These are phyloP conservation scores for Volvox carteri DNA, from an alignment of 163 green algal species.

Conservation along the genomic window DNA sequence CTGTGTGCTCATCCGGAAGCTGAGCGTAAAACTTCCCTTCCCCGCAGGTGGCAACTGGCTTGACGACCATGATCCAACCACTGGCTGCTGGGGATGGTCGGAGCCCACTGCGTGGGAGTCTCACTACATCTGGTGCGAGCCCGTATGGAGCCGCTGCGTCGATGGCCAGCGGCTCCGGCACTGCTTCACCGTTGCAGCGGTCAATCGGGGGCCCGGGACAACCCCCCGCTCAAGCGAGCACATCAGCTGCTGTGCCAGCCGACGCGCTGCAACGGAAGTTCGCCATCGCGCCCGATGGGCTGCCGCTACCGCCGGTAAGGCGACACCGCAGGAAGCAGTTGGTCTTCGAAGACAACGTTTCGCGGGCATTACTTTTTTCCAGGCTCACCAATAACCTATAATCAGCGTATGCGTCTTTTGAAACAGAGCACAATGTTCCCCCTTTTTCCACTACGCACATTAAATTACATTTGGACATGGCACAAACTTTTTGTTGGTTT, in stretches of 20 bases:
- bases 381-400: too few relatives aligned
- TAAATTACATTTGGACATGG: too few relatives aligned
- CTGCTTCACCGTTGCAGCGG: constrained; percentile 24
- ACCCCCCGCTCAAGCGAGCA: background rate
- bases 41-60: constrained; percentile 9
- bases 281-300: constrained; percentile 45
- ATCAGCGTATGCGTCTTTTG: too few relatives aligned
- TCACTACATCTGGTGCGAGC: background rate
- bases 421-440: too few relatives aligned
- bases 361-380: too few relatives aligned
- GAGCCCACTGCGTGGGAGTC: background rate
- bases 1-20: too few relatives aligned
- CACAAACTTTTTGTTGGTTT: too few relatives aligned
- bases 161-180: background rate
- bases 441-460: too few relatives aligned
- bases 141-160: background rate
- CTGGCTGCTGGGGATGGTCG: constrained; percentile 5
- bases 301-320: constrained; percentile 53
- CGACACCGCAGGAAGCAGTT: background rate
- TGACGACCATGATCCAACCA: constrained; percentile 48
- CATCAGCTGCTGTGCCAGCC: background rate
- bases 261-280: constrained; percentile 29
- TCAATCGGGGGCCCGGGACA: background rate
- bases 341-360: too few relatives aligned
- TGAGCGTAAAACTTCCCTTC: too few relatives aligned